Evolutionary conservation across 352 stramenopile species (phyloP).

Genomic region (Pythium vanterpoolii): DNA sequence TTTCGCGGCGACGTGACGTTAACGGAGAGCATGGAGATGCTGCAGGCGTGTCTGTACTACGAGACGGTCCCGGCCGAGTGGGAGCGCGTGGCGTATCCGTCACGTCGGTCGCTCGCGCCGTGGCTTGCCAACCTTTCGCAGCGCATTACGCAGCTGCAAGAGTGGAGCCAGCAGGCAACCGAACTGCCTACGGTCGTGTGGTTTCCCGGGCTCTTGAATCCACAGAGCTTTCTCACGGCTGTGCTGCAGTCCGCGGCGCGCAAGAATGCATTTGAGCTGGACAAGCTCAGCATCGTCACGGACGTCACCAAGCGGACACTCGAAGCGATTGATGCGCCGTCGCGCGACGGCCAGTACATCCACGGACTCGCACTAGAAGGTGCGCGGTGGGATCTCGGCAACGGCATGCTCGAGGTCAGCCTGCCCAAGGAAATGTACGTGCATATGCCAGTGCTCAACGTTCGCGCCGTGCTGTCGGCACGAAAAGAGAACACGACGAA

Average conservation of each 20-base stretch:
- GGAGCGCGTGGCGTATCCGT: slow-evolving; percentile 77
- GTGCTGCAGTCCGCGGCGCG: slow-evolving; percentile 73
- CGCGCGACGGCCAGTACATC: slow-evolving; percentile 89
- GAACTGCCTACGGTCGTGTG: slow-evolving; percentile 84
- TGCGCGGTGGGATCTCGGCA: slow-evolving; percentile 82
- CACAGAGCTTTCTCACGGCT: slow-evolving; percentile 82
- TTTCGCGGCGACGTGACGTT: slow-evolving; percentile 89
- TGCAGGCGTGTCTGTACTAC: slow-evolving; percentile 77
- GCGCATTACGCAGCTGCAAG: slow-evolving; percentile 81
- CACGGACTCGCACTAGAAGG: slow-evolving; percentile 89
- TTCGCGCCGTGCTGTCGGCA: slow-evolving; percentile 55
- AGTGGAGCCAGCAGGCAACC: slow-evolving; percentile 74
- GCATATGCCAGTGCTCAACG: slow-evolving; percentile 90
- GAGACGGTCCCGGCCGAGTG: slow-evolving; percentile 72
- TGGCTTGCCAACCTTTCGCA: slow-evolving; percentile 88
- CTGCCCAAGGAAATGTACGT: slow-evolving; percentile 91
- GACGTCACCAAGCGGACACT: slow-evolving; percentile 89
- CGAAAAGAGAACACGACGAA: slow-evolving; percentile 37
- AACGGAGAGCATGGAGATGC: slow-evolving; percentile 81
- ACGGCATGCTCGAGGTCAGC: slow-evolving; percentile 76
- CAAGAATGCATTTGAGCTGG: slow-evolving; percentile 78
- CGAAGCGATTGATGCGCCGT: slow-evolving; percentile 71
- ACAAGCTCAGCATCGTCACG: slow-evolving; percentile 70
- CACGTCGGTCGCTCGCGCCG: slow-evolving; percentile 63
- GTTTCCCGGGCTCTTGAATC: slow-evolving; percentile 81